phyloP scores from a whole-genome alignment of 306 rosid genomes.

The Gillenia trifoliata region DNA sequence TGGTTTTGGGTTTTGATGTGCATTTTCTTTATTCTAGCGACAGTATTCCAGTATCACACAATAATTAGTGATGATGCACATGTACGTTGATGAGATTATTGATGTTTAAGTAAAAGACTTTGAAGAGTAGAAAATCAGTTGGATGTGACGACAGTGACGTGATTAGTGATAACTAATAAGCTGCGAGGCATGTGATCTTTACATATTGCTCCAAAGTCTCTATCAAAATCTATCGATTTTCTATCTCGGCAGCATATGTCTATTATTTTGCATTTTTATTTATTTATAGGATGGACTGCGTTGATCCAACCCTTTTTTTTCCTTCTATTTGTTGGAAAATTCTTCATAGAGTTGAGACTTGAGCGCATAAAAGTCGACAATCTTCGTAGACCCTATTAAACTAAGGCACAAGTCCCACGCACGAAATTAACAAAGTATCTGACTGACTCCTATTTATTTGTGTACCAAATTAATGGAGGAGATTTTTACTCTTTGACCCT shows the following conservation, averaged over 20 bases:
- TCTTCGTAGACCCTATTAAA: too few relatives aligned
- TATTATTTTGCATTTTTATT: too few relatives aligned
- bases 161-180: too few relatives aligned
- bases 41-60: too few relatives aligned
- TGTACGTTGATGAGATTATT: too few relatives aligned
- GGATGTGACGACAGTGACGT: too few relatives aligned
- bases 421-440: background rate
- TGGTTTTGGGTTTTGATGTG: background rate
- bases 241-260: background rate
- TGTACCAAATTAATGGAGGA: background rate
- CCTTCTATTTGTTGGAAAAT: too few relatives aligned
- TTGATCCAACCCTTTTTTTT: background rate
- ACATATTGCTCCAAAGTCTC: background rate
- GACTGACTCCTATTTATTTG: too few relatives aligned
- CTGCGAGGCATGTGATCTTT: background rate
- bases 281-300: background rate
- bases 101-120: too few relatives aligned
- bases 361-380: background rate
- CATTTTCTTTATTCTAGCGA: too few relatives aligned
- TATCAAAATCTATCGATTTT: background rate
- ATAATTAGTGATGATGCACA: background rate
- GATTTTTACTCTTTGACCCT: background rate
- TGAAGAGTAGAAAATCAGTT: too few relatives aligned
- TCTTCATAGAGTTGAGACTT: too few relatives aligned
- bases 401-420: background rate